Conservation (phyloP, 2,329 filamentous ascomycete species). For the Berkeleyomyces rouxiae region DNA sequence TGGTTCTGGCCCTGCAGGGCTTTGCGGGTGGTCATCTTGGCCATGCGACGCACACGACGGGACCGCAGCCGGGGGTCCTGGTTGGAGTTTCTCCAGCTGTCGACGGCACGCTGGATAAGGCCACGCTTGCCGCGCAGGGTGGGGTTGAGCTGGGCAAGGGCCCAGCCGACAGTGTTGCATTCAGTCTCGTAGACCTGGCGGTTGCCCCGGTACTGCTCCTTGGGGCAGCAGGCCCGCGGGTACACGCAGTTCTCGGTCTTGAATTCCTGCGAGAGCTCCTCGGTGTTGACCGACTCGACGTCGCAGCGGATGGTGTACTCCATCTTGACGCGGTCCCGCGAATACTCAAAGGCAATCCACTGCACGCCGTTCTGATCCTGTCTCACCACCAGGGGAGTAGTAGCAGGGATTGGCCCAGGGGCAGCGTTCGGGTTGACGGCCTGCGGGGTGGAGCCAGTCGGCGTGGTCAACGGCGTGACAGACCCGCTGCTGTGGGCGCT, state of each 20-base stretch:
- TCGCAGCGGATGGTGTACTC: slow-evolving; percentile 98
- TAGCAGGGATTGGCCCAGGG: slow-evolving; percentile 89
- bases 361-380: slow-evolving; percentile 95
- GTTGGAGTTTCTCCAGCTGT: slow-evolving; percentile 98
- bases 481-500: slow-evolving; percentile 20
- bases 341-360: slow-evolving; percentile 98
- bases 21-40: slow-evolving; percentile 85
- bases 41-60: slow-evolving; percentile 81
- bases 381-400: slow-evolving; percentile 80
- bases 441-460: slow-evolving; percentile 26
- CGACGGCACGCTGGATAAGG: slow-evolving; percentile 88
- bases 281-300: slow-evolving; percentile 88
- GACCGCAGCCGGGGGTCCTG: slow-evolving; percentile 85
- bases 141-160: slow-evolving; percentile 80
- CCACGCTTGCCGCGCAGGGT: slow-evolving; percentile 84
- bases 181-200: slow-evolving; percentile 93
- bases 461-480: slow-evolving; percentile 25
- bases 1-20: slow-evolving; percentile 43
- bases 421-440: slow-evolving; percentile 78
- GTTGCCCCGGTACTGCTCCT: slow-evolving; percentile 94
- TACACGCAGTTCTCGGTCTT: slow-evolving; percentile 98
- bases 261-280: slow-evolving; percentile 71
- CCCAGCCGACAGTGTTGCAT: slow-evolving; percentile 99
- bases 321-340: slow-evolving; percentile 94
- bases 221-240: slow-evolving; percentile 81